These are phyloP conservation scores for Melocanna baccifera DNA, from an alignment of 176 grass and related monocot genomes.

Conservation along the genomic window DNA sequence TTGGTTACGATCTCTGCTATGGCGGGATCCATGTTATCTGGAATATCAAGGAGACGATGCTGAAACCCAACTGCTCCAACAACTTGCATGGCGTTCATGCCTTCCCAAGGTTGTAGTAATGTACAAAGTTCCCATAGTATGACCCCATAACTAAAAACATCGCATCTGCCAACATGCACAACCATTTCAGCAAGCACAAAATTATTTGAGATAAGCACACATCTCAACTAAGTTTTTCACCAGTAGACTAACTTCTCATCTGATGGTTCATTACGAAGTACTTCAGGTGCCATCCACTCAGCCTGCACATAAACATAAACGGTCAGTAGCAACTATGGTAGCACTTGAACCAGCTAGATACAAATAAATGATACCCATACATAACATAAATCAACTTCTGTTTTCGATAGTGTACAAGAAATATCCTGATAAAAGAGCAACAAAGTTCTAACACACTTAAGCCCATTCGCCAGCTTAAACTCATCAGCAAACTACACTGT, in stretches of 20 bases:
- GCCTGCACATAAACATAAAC: slow-evolving; percentile 57
- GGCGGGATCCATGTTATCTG: slow-evolving; percentile 73
- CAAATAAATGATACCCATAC: slow-evolving; percentile 23
- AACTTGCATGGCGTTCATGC: slow-evolving; percentile 99
- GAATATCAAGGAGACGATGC: slow-evolving; percentile 86
- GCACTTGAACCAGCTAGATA: slow-evolving; percentile 17
- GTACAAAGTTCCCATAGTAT: slow-evolving; percentile 98
- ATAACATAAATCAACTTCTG: slow-evolving; percentile 5
- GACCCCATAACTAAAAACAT: slow-evolving; percentile 96
- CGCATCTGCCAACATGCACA: slow-evolving; percentile 58
- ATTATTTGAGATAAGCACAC: not conserved
- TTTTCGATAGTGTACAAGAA: not conserved
- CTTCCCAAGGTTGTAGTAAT: slow-evolving; percentile 92
- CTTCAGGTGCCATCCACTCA: slow-evolving; percentile 99
- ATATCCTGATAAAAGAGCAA: slow-evolving; percentile 1
- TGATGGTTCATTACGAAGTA: slow-evolving; percentile 92
- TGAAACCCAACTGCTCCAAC: slow-evolving; percentile 98
- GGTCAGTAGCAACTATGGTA: slow-evolving; percentile 24
- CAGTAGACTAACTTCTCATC: slow-evolving; percentile 79
- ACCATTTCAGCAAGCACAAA: slow-evolving; percentile 24
- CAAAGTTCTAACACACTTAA: not conserved
- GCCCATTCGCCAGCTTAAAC: not conserved
- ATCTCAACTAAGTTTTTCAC: slow-evolving; percentile 10
- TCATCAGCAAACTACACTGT: not conserved
- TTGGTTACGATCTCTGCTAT: slow-evolving; percentile 68